These are phyloP conservation scores for Mucor irregularis DNA, from an alignment of 371 early-diverging fungal genomes.

Conservation along the genomic window DNA sequence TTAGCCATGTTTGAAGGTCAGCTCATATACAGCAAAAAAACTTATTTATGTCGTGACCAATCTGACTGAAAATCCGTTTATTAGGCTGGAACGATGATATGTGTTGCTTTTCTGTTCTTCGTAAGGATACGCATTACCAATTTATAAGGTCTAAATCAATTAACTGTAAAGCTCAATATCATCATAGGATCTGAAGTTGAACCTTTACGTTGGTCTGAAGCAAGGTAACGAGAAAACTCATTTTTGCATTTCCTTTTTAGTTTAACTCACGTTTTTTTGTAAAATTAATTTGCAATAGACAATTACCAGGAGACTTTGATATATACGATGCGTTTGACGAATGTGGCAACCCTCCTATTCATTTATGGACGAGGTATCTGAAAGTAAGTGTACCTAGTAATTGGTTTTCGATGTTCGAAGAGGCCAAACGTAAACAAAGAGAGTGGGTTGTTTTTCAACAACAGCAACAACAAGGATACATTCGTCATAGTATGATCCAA, in stretches of 20 bases:
- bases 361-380: slow-evolving; percentile 40
- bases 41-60: no score
- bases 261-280: neutral
- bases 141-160: neutral
- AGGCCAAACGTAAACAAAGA: slow-evolving; percentile 42
- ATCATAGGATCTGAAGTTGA: slow-evolving; percentile 39
- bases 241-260: neutral
- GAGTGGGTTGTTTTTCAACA: slow-evolving; percentile 24
- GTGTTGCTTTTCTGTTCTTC: slow-evolving; percentile 48
- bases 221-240: slow-evolving; percentile 26
- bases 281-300: no score
- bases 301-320: slow-evolving; percentile 47
- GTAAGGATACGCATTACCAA: slow-evolving; percentile 21
- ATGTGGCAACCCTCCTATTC: slow-evolving; percentile 48
- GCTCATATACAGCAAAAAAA: neutral
- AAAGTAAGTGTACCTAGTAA: slow-evolving; percentile 33
- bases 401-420: slow-evolving; percentile 50
- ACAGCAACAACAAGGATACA: slow-evolving; percentile 1
- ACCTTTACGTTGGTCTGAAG: slow-evolving; percentile 50
- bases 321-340: slow-evolving; percentile 48
- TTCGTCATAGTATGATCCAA: slow-evolving; percentile 4
- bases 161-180: neutral
- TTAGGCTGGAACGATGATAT: slow-evolving; percentile 53
- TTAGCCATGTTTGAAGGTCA: slow-evolving; percentile 49
- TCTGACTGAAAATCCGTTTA: neutral